These are phyloP conservation scores for Neurospora pannonica DNA, from an alignment of 495 filamentous ascomycete genomes.

Conservation along the genomic window DNA sequence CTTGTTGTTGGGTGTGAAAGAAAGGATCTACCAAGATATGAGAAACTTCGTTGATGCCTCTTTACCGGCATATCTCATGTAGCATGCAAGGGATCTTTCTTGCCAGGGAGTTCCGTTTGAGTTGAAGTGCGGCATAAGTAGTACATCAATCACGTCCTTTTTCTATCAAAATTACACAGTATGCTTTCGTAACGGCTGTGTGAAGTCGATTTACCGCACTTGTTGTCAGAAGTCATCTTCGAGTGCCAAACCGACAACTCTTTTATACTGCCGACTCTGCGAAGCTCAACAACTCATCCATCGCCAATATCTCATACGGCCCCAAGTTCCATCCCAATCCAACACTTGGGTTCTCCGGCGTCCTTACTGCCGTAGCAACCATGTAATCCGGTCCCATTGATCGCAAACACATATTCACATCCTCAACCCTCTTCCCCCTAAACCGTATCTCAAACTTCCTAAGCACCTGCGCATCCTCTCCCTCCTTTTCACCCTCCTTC, in stretches of 20 bases:
- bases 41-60: not conserved
- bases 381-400: slow-evolving; percentile 36
- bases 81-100: not conserved
- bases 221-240: not conserved
- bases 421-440: slow-evolving; percentile 25
- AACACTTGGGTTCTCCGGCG: slow-evolving; percentile 24
- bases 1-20: not conserved
- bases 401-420: slow-evolving; percentile 35
- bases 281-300: slow-evolving; percentile 30
- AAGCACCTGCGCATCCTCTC: slow-evolving; percentile 19
- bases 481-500: slow-evolving; percentile 5
- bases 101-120: not conserved
- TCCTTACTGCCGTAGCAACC: slow-evolving; percentile 36
- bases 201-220: not conserved
- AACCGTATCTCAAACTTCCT: slow-evolving; percentile 29
- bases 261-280: slow-evolving; percentile 20
- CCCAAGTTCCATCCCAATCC: slow-evolving; percentile 30
- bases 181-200: not conserved
- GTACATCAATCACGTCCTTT: not conserved
- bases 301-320: slow-evolving; percentile 24
- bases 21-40: not conserved
- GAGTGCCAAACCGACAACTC: not conserved
- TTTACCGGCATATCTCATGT: not conserved
- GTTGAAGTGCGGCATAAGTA: not conserved
- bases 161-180: not conserved